phyloP scores from a whole-genome alignment of 768 basidiomycete genomes.

The Tremella yokohamensis region DNA sequence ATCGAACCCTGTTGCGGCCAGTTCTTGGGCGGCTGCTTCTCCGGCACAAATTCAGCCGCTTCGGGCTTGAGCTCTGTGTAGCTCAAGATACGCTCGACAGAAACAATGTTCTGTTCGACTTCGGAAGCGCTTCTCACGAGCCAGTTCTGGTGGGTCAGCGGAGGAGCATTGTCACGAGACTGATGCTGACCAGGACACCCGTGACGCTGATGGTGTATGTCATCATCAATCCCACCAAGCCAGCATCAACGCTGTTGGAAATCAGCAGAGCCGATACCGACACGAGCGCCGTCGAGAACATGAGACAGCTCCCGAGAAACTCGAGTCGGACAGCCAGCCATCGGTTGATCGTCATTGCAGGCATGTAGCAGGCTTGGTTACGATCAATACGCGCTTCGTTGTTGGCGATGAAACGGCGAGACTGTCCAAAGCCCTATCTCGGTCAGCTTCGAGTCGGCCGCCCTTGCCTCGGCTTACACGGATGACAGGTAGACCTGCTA shows the following conservation, averaged over 20 bases:
- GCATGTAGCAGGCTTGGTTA: slow-evolving; percentile 74
- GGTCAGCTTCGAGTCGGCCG: slow-evolving; percentile 10
- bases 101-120: slow-evolving; percentile 51
- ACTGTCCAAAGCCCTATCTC: slow-evolving; percentile 46
- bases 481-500: slow-evolving; percentile 43
- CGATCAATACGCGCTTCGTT: slow-evolving; percentile 65
- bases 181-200: slow-evolving; percentile 64
- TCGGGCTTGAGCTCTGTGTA: slow-evolving; percentile 46
- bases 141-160: slow-evolving; percentile 39
- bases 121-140: slow-evolving; percentile 49
- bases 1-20: slow-evolving; percentile 46
- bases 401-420: slow-evolving; percentile 46
- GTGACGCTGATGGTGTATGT: slow-evolving; percentile 81
- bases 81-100: slow-evolving; percentile 49
- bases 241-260: slow-evolving; percentile 71
- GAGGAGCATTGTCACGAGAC: neutral
- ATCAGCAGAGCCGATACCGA: slow-evolving; percentile 69
- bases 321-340: slow-evolving; percentile 84
- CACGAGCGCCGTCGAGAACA: slow-evolving; percentile 66
- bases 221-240: slow-evolving; percentile 78
- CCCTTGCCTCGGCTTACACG: slow-evolving; percentile 20
- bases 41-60: slow-evolving; percentile 45
- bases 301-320: slow-evolving; percentile 75
- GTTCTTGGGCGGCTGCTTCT: slow-evolving; percentile 35
- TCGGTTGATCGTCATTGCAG: slow-evolving; percentile 57